These are phyloP conservation scores for Clausena lansium DNA, from an alignment of 345 rosid genomes.

Conservation along the genomic window DNA sequence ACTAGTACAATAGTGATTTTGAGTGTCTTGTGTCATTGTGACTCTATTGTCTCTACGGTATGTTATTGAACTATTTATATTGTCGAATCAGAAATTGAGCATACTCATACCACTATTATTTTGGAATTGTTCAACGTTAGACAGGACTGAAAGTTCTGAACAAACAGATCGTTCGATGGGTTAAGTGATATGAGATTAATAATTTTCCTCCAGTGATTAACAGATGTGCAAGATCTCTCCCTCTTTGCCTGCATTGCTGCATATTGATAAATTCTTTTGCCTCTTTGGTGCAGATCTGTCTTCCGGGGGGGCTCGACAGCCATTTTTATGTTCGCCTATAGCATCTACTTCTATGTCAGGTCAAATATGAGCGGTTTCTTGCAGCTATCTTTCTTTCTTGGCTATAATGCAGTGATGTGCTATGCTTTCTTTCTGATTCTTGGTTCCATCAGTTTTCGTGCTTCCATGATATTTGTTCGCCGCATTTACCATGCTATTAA, in stretches of 20 bases:
- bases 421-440: constrained; percentile 73
- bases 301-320: constrained; percentile 62
- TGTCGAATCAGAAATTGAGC: neutral
- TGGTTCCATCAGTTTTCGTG: constrained; percentile 55
- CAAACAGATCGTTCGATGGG: neutral
- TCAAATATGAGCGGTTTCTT: constrained; percentile 67
- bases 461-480: constrained; percentile 62
- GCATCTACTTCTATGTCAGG: constrained; percentile 57
- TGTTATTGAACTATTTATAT: constrained; percentile 1
- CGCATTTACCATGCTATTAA: constrained; percentile 57
- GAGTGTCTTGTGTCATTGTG: neutral
- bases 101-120: too few species aligned
- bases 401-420: constrained; percentile 68
- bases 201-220: neutral
- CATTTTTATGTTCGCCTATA: constrained; percentile 68
- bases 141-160: neutral
- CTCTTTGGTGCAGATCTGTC: constrained; percentile 56
- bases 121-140: neutral
- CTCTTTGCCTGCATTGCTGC: neutral
- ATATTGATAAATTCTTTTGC: neutral
- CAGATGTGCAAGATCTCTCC: neutral
- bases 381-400: constrained; percentile 68
- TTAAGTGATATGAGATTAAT: too few species aligned
- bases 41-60: neutral
- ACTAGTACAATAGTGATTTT: too few species aligned